Conservation (phyloP, 805 yeast genomes). For the Saccharomycopsis selenospora region DNA sequence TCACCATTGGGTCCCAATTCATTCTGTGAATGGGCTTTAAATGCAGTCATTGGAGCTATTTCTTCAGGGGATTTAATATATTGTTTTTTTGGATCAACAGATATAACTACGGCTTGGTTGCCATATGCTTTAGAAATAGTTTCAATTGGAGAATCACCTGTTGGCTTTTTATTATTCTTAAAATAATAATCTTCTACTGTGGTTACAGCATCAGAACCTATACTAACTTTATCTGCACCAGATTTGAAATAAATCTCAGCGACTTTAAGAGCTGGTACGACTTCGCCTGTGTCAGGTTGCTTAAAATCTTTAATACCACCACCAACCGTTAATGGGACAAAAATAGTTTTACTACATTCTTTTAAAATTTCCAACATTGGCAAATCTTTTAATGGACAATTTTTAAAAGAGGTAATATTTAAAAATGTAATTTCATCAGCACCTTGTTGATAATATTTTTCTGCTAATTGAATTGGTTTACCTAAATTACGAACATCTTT, state of each 20-base stretch:
- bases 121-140: constrained; percentile 90
- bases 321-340: constrained; percentile 96
- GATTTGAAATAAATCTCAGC: constrained; percentile 89
- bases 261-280: constrained; percentile 78
- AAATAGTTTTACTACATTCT: constrained; percentile 78
- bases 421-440: constrained; percentile 96
- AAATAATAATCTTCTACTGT: constrained; percentile 78
- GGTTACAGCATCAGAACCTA: constrained; percentile 93
- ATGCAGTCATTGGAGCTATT: constrained; percentile 32
- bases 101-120: constrained; percentile 93
- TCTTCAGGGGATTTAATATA: constrained; percentile 54
- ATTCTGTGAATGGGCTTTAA: constrained; percentile 47
- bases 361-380: constrained; percentile 92
- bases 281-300: constrained; percentile 78
- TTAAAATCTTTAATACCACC: constrained; percentile 92
- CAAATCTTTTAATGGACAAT: constrained; percentile 84
- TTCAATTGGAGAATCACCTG: constrained; percentile 86
- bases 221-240: constrained; percentile 97
- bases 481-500: constrained; percentile 85
- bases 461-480: constrained; percentile 92
- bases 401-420: constrained; percentile 92
- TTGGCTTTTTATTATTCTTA: constrained; percentile 44
- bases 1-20: constrained; percentile 77
- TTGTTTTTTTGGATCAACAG: constrained; percentile 93
- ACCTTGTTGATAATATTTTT: constrained; percentile 84